Evolutionary conservation across 441 rosid species (phyloP), one percentile per base, ranked within the genome.

Genomic region (Erodium trifolium): DNA sequence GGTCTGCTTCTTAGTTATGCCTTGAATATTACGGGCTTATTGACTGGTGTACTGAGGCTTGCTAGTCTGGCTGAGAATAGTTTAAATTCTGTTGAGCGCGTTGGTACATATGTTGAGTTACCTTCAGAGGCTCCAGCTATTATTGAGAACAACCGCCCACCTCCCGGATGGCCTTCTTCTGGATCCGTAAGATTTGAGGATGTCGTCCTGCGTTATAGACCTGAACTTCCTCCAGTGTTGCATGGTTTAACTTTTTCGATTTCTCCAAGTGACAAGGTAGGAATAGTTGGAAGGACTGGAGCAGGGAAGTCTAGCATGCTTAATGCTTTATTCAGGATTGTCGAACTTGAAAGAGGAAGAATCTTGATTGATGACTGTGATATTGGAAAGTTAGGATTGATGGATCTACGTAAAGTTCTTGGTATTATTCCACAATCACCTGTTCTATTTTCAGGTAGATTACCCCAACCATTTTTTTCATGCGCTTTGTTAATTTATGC

Each of bases 281-380:
- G 97, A 55, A 84, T 92, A 67, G 98, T 90, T 67, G 98, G 98
- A 78, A 88, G 98, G 77, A 92, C 98, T 11, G 98, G 98, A 4
- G 98, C 98, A 19, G 98, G 98, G 68, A 92, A 92, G 76, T 90
- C 97, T 70, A 92, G 98, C 79, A 88, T 92, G 86, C 76, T 92
- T 63, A 92, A 92, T 87, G 84, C 98, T 13, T 84, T 92, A 72
- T 92, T 92, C 67, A 84, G 98, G 47, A 90, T 92, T 67, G 98
- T 90, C 37, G 97, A 92, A 73, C 75, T 90, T 13, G 97, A 92
- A 73, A 88, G 82, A 68, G 98, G 98, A 79, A 86, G 92, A 71
- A 83, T 92, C 64, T 79, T 84, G 81, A 80, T 92, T 70, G 97
- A 92, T 77, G 89, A 78, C 53, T 86, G 83, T 73, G 90, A 92